These are phyloP conservation scores for Aspergillus saccharolyticus DNA, from an alignment of 495 filamentous ascomycete genomes.

Conservation along the genomic window DNA sequence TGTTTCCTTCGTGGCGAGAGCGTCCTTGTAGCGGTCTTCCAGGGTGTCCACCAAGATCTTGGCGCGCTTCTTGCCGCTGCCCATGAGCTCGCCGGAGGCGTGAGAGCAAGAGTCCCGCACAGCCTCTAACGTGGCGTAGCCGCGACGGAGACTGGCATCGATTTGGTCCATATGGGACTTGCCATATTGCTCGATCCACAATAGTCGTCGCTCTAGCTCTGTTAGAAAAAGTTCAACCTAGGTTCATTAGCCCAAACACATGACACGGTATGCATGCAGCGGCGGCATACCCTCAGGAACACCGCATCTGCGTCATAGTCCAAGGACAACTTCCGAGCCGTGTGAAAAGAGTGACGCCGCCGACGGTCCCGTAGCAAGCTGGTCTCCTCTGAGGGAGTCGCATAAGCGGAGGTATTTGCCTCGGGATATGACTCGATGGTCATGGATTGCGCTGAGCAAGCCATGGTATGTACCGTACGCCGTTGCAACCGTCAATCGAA, in stretches of 20 bases:
- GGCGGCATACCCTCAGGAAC: slow-evolving; percentile 51
- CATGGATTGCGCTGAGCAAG: slow-evolving; percentile 43
- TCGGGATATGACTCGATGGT: slow-evolving; percentile 42
- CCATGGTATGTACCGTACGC: slow-evolving; percentile 27
- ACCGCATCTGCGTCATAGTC: slow-evolving; percentile 65
- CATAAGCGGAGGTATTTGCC: slow-evolving; percentile 25
- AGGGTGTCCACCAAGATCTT: slow-evolving; percentile 89
- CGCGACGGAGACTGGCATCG: slow-evolving; percentile 74
- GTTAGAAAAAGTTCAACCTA: slow-evolving; percentile 86
- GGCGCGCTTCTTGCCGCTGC: slow-evolving; percentile 75
- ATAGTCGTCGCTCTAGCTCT: slow-evolving; percentile 79
- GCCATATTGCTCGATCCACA: slow-evolving; percentile 84
- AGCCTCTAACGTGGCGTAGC: slow-evolving; percentile 79
- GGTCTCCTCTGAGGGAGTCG: slow-evolving; percentile 34
- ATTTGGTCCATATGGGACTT: slow-evolving; percentile 75
- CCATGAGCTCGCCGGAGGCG: slow-evolving; percentile 87
- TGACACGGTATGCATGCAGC: slow-evolving; percentile 1
- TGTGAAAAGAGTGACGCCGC: slow-evolving; percentile 62
- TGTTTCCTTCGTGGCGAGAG: slow-evolving; percentile 77
- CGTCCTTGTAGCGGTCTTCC: slow-evolving; percentile 86
- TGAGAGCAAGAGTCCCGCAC: slow-evolving; percentile 83
- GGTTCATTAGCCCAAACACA: slow-evolving; percentile 10
- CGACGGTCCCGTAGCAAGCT: slow-evolving; percentile 41
- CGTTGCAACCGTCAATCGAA: not conserved
- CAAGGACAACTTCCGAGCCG: slow-evolving; percentile 54